Percentiles rank a stretch among this genome's conserved stretches.
Conservation (phyloP, 2,329 filamentous ascomycete species). For the Alternaria consortialis region DNA sequence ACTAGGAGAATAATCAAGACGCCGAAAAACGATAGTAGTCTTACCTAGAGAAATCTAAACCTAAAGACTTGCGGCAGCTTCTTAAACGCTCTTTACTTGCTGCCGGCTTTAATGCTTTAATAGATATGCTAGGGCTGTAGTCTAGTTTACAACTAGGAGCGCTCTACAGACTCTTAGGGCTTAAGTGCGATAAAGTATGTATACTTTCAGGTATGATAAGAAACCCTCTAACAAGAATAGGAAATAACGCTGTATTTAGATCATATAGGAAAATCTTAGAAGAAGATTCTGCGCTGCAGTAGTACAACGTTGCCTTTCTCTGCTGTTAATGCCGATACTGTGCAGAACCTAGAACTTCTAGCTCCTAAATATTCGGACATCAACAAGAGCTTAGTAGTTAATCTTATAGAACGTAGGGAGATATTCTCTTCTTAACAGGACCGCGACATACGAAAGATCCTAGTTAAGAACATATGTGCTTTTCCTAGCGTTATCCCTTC, state of each 20-base stretch:
- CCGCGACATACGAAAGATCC: neutral
- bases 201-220: neutral
- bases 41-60: slow-evolving; percentile 27
- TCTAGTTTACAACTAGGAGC: slow-evolving; percentile 28
- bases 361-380: slow-evolving; percentile 16
- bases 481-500: slow-evolving; percentile 16
- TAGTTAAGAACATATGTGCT: slow-evolving; percentile 17
- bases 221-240: slow-evolving; percentile 14
- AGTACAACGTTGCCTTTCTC: slow-evolving; percentile 10
- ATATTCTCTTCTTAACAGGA: slow-evolving; percentile 19
- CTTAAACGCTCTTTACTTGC: slow-evolving; percentile 19
- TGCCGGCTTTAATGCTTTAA: slow-evolving; percentile 23
- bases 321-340: slow-evolving; percentile 15
- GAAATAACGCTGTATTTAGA: slow-evolving; percentile 27
- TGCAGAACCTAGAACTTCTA: slow-evolving; percentile 17
- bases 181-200: slow-evolving; percentile 32
- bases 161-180: slow-evolving; percentile 27
- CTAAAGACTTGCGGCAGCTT: slow-evolving; percentile 28
- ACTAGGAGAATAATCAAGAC: slow-evolving; percentile 13
- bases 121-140: slow-evolving; percentile 32
- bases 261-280: slow-evolving; percentile 17
- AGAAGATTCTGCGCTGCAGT: slow-evolving; percentile 16
- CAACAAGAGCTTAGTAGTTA: slow-evolving; percentile 11
- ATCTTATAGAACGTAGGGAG: slow-evolving; percentile 12
- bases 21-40: slow-evolving; percentile 27